Percentiles rank a stretch among this genome's conserved stretches.
phyloP scores from a whole-genome alignment of 257 asterid species.

The Jacaranda copaia region DNA sequence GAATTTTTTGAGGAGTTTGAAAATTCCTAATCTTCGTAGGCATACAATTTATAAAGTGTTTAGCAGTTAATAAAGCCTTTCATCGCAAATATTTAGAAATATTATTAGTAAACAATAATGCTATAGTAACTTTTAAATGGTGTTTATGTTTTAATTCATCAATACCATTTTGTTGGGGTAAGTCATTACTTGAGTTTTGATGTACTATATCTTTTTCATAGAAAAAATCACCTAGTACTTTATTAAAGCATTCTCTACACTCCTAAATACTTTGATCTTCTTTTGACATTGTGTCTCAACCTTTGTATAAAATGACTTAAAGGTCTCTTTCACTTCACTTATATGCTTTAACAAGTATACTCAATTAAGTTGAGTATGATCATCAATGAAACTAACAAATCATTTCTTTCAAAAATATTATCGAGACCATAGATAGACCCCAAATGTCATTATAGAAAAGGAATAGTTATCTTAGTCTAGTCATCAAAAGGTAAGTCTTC shows the following conservation, averaged over 20 bases:
- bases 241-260: slow-evolving; percentile 6
- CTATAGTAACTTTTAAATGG: not conserved
- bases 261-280: not conserved
- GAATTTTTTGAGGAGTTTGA: not conserved
- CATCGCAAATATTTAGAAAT: slow-evolving; percentile 13
- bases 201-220: not conserved
- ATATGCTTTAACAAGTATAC: slow-evolving; percentile 1
- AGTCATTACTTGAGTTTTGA: not conserved
- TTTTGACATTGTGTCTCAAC: too few species aligned
- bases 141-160: not conserved
- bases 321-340: not conserved
- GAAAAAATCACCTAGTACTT: not conserved
- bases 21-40: not conserved
- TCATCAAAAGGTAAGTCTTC: too few species aligned
- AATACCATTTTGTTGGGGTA: not conserved
- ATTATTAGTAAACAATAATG: not conserved
- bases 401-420: not conserved
- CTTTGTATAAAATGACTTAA: too few species aligned
- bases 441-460: slow-evolving; percentile 27
- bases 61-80: not conserved
- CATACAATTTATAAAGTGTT: not conserved
- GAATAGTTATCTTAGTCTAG: too few species aligned
- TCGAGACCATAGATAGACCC: not conserved
- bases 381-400: slow-evolving; percentile 28
- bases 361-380: slow-evolving; percentile 3